These are phyloP conservation scores for Aspergillus sp. DNA, from an alignment of 2,329 filamentous ascomycete species.

Conservation along the genomic window DNA sequence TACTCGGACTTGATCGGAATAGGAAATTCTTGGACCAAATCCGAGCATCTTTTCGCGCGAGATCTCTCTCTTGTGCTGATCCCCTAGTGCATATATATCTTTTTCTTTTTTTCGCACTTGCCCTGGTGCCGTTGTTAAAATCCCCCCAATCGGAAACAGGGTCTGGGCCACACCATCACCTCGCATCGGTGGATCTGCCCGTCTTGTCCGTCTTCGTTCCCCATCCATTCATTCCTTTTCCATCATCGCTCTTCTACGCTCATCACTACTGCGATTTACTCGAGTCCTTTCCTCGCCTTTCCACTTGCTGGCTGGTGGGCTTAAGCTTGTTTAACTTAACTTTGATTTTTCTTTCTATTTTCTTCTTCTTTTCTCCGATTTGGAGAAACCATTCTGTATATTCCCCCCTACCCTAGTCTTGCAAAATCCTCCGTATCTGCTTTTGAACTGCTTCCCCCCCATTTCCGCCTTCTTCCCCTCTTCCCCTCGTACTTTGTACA, in stretches of 20 bases:
- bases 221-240: background rate
- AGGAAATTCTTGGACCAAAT: background rate
- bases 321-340: background rate
- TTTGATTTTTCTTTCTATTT: no score
- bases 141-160: background rate
- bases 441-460: background rate
- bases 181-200: background rate
- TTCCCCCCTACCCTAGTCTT: background rate
- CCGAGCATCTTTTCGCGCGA: background rate
- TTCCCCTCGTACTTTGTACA: background rate
- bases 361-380: background rate
- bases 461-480: background rate
- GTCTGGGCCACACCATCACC: background rate
- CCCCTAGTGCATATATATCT: background rate
- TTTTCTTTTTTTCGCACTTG: background rate
- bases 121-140: background rate
- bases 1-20: background rate
- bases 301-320: background rate
- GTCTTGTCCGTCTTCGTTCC: background rate
- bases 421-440: background rate
- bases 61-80: background rate
- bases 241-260: background rate
- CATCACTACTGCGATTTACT: background rate
- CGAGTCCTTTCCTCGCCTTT: background rate
- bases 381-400: background rate